A percentile compares a stretch with the other conserved stretches of the same genome.
Evolutionary conservation across 129 eudicot species (phyloP).

Genomic region (Kitagawia praeruptora): DNA sequence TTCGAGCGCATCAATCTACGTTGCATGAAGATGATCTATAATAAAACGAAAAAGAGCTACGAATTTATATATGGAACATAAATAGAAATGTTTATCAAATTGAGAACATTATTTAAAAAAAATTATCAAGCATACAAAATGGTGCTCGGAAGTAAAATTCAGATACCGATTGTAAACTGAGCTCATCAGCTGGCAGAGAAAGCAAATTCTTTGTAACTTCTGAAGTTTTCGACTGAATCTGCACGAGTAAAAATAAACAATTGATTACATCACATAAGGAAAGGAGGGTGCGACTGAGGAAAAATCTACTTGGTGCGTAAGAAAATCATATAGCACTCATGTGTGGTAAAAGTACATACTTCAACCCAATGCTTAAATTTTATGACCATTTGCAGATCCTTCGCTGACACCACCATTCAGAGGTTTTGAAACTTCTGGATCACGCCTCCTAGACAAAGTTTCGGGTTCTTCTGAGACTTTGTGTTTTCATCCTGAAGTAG

Average conservation of each 20-base stretch:
- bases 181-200: slow-evolving; percentile 40
- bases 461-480: slow-evolving; percentile 29
- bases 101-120: background rate
- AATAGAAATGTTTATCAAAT: slow-evolving; percentile 2
- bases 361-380: slow-evolving; percentile 32
- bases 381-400: slow-evolving; percentile 21
- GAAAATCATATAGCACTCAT: slow-evolving; percentile 3
- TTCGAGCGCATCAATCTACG: slow-evolving; percentile 52
- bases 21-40: slow-evolving; percentile 3
- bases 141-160: background rate
- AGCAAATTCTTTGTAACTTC: slow-evolving; percentile 30
- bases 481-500: slow-evolving; percentile 26
- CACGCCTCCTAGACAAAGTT: slow-evolving; percentile 25
- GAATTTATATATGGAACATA: slow-evolving; percentile 1
- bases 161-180: slow-evolving; percentile 41
- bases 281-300: background rate
- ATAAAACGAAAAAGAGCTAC: slow-evolving; percentile 4
- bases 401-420: slow-evolving; percentile 22
- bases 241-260: slow-evolving; percentile 34
- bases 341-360: slow-evolving; percentile 35
- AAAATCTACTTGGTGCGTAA: background rate
- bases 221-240: slow-evolving; percentile 47
- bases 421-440: slow-evolving; percentile 9
- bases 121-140: background rate
- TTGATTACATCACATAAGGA: slow-evolving; percentile 5